Evolutionary conservation across 2,329 filamentous ascomycete species (phyloP), one percentile per base, ranked within the genome.

Genomic region (Hyphodiscus sp.): DNA sequence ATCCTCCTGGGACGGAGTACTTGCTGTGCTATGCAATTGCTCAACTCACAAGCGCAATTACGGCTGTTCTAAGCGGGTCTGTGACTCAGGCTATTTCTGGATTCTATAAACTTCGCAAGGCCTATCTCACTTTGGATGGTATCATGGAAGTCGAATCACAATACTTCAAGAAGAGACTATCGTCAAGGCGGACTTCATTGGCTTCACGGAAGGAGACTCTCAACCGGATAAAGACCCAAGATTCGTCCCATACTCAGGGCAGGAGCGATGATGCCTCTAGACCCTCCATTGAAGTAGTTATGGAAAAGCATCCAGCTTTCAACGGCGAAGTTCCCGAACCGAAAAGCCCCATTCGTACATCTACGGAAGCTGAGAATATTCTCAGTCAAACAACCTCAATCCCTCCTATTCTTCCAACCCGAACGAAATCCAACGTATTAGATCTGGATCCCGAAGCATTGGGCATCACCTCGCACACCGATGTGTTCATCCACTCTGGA

Each of bases 81-180:
- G 72, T 97, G 63, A 92, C 91, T 0, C 94, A 97, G 69, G 90
- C 85, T 16, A 81, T 97, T 69, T 90, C 86, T 70, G 90, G 90
- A 6, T 97, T 97, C 66, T 95, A 95, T 67, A 95, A 94, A 70
- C 72, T 97, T 62, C 80, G 92, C 57, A 95, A 95, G 68, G 92
- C 92, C 0, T 97, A 88, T 65, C 74, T 90, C 41, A 86, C 90
- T 0, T 75, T 99, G 2, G 87, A 96, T 64, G 78, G 78, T 10
- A 88, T 99, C 52, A 78, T 91, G 66, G 80, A 87, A 56, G 80
- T 85, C 33, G 91, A 96, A 70, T 79, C 79, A 20, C 82, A 78
- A 56, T 75, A 73, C 57, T 51, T 76, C n/a, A 65, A 70, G 47
- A 68, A 68, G 38, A 62, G 52, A 52, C 54, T 52, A 16, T 49